Evolutionary conservation across 1,284 basidiomycete species (phyloP).

Genomic region (Wolfiporia cocos): DNA sequence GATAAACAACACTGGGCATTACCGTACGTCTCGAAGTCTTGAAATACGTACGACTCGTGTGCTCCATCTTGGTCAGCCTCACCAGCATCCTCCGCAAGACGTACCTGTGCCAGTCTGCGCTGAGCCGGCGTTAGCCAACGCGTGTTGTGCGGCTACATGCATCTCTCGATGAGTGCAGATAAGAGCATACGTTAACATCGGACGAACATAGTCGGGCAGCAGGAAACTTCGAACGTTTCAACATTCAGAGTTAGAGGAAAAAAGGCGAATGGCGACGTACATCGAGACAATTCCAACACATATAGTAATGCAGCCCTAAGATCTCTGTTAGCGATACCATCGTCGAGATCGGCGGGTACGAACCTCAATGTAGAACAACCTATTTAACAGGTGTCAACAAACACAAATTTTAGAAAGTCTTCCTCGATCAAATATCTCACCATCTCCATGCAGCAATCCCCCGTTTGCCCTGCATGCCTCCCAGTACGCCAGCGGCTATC

Average conservation of each 20-base stretch:
- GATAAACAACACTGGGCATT: too few species aligned
- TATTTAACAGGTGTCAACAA: conserved; percentile 12
- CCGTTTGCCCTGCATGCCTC: conserved; percentile 58
- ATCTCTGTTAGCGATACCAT: too few species aligned
- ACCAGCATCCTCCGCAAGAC: conserved; percentile 72
- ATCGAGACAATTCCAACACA: conserved; percentile 48
- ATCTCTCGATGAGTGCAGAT: too few species aligned
- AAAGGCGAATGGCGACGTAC: conserved; percentile 36
- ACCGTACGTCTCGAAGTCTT: too few species aligned
- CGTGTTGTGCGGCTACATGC: conserved; percentile 54
- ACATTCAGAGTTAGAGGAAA: not conserved
- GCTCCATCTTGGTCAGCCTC: conserved; percentile 57
- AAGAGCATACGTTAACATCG: too few species aligned
- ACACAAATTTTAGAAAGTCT: not conserved
- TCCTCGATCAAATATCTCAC: conserved; percentile 28
- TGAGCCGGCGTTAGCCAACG: conserved; percentile 56
- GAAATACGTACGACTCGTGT: conserved; percentile 44
- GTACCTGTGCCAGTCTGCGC: conserved; percentile 58
- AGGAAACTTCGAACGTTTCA: conserved; percentile 17
- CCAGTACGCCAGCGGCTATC: conserved; percentile 65
- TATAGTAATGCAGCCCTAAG: conserved; percentile 51
- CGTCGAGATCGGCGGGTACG: too few species aligned
- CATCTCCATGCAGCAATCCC: conserved; percentile 72
- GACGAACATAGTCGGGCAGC: conserved; percentile 49
- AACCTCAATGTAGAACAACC: conserved; percentile 62